Evolutionary conservation across 2,329 filamentous ascomycete genomes (phyloP), one percentile per base, ranked within the genome.

Genomic region (Claviceps purpurea): DNA sequence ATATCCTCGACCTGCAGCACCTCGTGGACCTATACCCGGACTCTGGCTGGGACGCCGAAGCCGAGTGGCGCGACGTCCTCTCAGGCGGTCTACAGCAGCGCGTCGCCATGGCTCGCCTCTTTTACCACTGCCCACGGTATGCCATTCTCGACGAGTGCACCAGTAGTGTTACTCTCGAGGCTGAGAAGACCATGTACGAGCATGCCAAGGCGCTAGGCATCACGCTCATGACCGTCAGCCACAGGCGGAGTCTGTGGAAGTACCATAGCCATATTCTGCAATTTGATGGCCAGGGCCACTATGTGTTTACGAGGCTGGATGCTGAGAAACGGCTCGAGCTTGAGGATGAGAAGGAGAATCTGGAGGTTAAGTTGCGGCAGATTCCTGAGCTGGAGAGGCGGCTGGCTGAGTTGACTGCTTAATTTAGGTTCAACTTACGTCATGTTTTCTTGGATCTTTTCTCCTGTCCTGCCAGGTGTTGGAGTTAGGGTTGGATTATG

Each of bases 71-170:
- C 47, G 91, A 97, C 60, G 88, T 95, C 1, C 78, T 98, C 30
- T 95, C 88, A 0, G 89, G 88, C 13, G 93, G 93, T 6, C 75
- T 96, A 20, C 93, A 98, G 70, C 93, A 98, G 72, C 85, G 93
- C 50, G 87, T 98, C 22, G 93, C 93, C 55, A 97, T 97, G 88
- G 93, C 93, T 0, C 78, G 93, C 0, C 77, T 95, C 18, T 96
- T 96, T 69, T 97, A 97, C 69, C 91, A 97, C 69, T 77, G 82
- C 10, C 91, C 91, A 0, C 84, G 86, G 60, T 97, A 95, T 66
- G 93, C 93, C 11, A 98, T 98, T 59, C 74, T 98, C 40, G 93
- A 98, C 65, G 93, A 98, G 71, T 98, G 93, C 69, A 98, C 93
- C 6, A 90, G 85, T 52, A 89, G 83, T 50, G 89, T 98, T n/a